Conservation (phyloP, 2,329 filamentous ascomycete genomes). For the Diaporthe capsici region DNA sequence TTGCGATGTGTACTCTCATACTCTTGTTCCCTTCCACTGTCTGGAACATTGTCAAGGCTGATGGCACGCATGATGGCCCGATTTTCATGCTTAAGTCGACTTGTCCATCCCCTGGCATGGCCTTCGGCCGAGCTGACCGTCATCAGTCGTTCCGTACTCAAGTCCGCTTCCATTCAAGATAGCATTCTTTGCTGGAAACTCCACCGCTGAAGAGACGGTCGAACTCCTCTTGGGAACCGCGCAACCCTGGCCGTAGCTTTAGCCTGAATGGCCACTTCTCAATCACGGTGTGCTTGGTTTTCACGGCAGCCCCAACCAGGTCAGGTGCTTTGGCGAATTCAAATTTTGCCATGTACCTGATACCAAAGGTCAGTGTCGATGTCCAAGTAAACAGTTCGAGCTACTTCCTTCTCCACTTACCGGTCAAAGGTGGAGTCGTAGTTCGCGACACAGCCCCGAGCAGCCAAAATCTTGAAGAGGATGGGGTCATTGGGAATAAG, state of each 20-base stretch:
- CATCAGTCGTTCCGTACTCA: not conserved
- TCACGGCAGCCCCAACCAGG: not conserved
- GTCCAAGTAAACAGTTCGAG: too few species aligned
- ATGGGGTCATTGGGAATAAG: not conserved
- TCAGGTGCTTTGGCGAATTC: not conserved
- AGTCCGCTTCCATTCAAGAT: conserved; percentile 8
- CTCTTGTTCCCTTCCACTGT: too few species aligned
- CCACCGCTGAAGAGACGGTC: not conserved
- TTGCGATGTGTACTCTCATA: too few species aligned
- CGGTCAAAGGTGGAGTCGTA: not conserved
- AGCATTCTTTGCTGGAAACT: not conserved
- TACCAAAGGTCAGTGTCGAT: not conserved
- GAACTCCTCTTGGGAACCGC: conserved; percentile 14
- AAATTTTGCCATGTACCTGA: not conserved
- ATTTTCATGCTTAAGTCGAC: too few species aligned
- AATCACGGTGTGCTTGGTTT: not conserved
- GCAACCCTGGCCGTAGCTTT: not conserved
- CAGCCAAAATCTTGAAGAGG: not conserved
- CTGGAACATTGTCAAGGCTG: too few species aligned
- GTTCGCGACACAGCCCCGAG: not conserved
- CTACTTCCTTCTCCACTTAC: not conserved
- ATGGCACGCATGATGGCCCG: too few species aligned
- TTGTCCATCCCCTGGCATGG: too few species aligned
- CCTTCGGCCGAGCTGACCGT: too few species aligned
- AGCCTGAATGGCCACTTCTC: conserved; percentile 21